A percentile compares a stretch with the other conserved stretches of the same genome.
These are phyloP conservation scores for Obba rivulosa DNA, from an alignment of 768 basidiomycete species.

Conservation along the genomic window DNA sequence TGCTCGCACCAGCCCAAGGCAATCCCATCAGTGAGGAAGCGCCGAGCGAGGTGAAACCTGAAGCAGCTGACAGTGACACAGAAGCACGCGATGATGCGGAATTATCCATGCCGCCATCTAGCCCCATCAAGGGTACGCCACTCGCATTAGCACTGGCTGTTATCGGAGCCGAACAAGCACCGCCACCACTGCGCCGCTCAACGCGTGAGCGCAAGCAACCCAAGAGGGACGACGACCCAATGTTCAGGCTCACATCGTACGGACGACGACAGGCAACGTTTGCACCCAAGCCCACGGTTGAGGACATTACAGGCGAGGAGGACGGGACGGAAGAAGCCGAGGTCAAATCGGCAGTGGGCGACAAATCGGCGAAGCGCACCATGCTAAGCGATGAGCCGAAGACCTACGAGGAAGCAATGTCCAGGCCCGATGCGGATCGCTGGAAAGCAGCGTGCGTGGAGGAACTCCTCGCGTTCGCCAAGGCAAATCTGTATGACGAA, in stretches of 20 bases:
- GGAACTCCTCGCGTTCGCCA: conserved; percentile 5
- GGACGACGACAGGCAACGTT: no score
- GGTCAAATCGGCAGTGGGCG: no score
- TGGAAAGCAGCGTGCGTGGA: conserved; percentile 8
- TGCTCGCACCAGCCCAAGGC: not conserved
- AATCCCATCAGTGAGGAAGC: not conserved
- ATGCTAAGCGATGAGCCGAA: conserved; percentile 6
- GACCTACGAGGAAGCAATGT: conserved; percentile 19
- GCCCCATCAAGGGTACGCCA: no score
- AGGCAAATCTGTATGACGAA: conserved; percentile 5
- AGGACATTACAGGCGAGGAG: no score
- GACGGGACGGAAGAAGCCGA: no score
- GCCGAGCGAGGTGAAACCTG: not conserved
- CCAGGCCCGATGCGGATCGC: conserved; percentile 14
- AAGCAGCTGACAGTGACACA: not conserved
- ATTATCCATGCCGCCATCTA: no score
- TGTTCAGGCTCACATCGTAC: conserved; percentile 26
- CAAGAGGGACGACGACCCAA: not conserved
- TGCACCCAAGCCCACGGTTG: no score
- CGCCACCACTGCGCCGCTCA: not conserved
- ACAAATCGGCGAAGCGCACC: no score
- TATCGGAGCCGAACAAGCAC: not conserved
- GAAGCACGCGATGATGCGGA: not conserved
- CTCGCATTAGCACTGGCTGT: not conserved
- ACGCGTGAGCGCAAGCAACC: not conserved